Evolutionary conservation across 495 filamentous ascomycete species (phyloP), one percentile per base, ranked within the genome.

Genomic region (Astrocystis sublimbata): DNA sequence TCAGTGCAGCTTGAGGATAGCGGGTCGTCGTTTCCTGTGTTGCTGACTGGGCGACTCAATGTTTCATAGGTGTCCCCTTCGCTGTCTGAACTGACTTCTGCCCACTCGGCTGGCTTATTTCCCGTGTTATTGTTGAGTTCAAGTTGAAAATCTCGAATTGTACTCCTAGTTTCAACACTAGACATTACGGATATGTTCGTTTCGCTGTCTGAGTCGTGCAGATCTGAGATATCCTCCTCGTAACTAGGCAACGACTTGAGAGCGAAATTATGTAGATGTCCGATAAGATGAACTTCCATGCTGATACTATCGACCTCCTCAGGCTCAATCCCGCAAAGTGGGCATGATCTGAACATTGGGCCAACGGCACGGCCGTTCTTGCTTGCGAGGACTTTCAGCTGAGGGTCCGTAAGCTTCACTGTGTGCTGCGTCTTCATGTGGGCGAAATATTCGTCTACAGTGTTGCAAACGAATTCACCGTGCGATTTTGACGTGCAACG

Each of bases 181-280:
- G 45, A 49, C 17, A 10, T 49, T 15, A 28, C 10, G 4, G 10
- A 8, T 6, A 13, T 51, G 47, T n/a, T 33, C 47, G 31, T 12
- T 33, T 51, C 28, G 13, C 47, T 33, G 24, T 33, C 28, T 17
- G 15, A 30, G 15, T 51, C 47, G 47, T 33, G 4, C 30, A 24
- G 23, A 2, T 51, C 15, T 19, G 31, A 26, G 12, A 19, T 12
- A 7, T 30, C 47, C 23, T 54, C 51, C 19, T 40, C 35, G 19
- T 54, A 54, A 21, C 51, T 54, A 38, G 51, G 51, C 13, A 54
- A n/a, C 1, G 51, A 54, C 30, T 24, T 54, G 19, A 54, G n/a
- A 9, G 51, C 51, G 12, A 54, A 10, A 24, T 13, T 38, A 21
- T 19, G 31, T 17, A 54, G 13, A 26, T 54, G 51, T 23, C 35